Percentiles rank a stretch among this genome's conserved stretches.
Conservation (phyloP, 2,329 filamentous ascomycete genomes). For the Cytospora chrysosperma region DNA sequence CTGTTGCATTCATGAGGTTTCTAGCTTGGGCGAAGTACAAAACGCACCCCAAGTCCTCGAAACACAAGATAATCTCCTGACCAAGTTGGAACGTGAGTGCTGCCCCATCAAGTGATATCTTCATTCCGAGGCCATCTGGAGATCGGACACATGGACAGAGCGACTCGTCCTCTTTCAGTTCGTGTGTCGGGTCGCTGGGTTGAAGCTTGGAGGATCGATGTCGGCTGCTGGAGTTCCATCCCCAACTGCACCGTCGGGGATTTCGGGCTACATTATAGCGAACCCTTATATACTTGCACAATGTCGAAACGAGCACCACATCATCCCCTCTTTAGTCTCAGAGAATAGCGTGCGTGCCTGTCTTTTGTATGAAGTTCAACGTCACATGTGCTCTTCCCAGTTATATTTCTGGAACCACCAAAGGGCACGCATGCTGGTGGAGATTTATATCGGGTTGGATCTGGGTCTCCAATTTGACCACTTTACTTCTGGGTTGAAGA, state of each 20-base stretch:
- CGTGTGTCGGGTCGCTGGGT: background rate
- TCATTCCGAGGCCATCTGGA: background rate
- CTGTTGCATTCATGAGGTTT: too few relatives aligned
- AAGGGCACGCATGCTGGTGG: too few relatives aligned
- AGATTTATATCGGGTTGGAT: background rate
- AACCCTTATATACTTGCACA: background rate
- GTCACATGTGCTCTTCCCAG: too few relatives aligned
- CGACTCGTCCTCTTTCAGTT: background rate
- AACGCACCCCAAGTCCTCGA: too few relatives aligned
- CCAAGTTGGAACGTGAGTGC: constrained; percentile 31
- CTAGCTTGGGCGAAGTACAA: too few relatives aligned
- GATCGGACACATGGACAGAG: background rate
- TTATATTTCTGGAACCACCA: background rate
- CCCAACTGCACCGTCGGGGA: background rate
- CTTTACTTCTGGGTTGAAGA: background rate
- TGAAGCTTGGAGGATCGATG: background rate
- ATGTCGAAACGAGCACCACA: background rate
- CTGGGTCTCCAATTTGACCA: background rate
- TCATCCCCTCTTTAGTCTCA: background rate
- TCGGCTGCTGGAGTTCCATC: constrained; percentile 11
- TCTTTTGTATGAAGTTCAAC: background rate
- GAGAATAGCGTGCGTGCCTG: background rate
- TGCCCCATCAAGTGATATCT: background rate
- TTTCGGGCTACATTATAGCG: constrained; percentile 2
- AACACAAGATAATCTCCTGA: too few relatives aligned